A percentile compares a stretch with the other conserved stretches of the same genome.
phyloP scores from a whole-genome alignment of 345 rosid genomes.

The Aegle marmelos region DNA sequence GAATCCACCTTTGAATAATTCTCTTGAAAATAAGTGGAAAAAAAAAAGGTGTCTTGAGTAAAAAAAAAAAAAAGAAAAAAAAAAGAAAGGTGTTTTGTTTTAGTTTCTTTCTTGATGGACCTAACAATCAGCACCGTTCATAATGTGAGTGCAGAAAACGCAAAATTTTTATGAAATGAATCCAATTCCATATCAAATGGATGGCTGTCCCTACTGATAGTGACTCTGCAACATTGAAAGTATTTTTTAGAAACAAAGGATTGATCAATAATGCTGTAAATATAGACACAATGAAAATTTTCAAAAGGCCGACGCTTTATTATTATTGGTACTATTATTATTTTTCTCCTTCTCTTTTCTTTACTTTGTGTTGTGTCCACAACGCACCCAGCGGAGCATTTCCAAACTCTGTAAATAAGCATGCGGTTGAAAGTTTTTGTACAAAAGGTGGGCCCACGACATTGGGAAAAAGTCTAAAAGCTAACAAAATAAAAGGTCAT shows the following conservation, averaged over 20 bases:
- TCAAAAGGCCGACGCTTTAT: too few relatives aligned
- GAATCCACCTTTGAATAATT: constrained; percentile 41
- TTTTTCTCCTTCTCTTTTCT: too few relatives aligned
- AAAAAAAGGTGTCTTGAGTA: not conserved
- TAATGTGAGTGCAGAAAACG: constrained; percentile 7
- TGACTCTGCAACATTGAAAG: constrained; percentile 9
- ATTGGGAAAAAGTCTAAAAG: not conserved
- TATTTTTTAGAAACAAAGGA: not conserved
- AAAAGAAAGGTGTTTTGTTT: not conserved
- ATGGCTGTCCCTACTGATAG: constrained; percentile 12
- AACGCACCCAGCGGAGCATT: not conserved
- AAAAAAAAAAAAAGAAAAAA: too few relatives aligned
- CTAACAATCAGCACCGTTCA: constrained; percentile 26
- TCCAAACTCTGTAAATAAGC: not conserved
- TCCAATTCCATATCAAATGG: constrained; percentile 21
- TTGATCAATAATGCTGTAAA: not conserved
- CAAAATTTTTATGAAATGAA: constrained; percentile 8
- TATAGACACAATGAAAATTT: not conserved
- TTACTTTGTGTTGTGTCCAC: not conserved
- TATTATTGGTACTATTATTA: too few relatives aligned
- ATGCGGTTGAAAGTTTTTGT: not conserved
- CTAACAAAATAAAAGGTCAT: constrained; percentile 6
- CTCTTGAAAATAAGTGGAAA: constrained; percentile 1
- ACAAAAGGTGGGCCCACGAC: not conserved
- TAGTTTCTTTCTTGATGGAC: constrained; percentile 9